These are phyloP conservation scores for Trichoderma oligosporum DNA, from an alignment of 2,329 filamentous ascomycete genomes.

Conservation along the genomic window DNA sequence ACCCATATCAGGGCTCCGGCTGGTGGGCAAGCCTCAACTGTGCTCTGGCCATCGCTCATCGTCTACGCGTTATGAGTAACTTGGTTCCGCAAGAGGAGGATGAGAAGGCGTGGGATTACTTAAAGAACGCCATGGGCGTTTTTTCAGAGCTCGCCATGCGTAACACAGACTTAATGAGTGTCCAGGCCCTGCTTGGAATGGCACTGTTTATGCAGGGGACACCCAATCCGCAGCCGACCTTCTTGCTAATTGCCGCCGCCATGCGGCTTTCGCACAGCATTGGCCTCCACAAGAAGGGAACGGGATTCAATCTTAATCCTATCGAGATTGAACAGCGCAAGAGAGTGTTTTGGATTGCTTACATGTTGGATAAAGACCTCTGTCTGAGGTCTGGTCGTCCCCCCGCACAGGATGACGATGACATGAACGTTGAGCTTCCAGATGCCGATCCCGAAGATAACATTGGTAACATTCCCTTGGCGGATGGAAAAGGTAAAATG, in stretches of 20 bases:
- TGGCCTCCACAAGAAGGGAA: conserved; percentile 88
- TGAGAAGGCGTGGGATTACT: conserved; percentile 87
- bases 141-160: conserved; percentile 91
- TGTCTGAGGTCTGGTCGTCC: conserved; percentile 58
- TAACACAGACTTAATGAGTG: conserved; percentile 90
- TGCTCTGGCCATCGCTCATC: conserved; percentile 85
- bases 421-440: conserved; percentile 94
- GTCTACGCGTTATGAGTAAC: conserved; percentile 92
- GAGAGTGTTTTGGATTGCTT: conserved; percentile 63
- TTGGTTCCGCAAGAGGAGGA: conserved; percentile 87
- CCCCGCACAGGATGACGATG: conserved; percentile 60
- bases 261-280: conserved; percentile 91
- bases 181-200: conserved; percentile 92
- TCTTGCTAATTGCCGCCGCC: conserved; percentile 84
- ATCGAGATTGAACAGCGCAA: conserved; percentile 88
- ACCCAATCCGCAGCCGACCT: conserved; percentile 91
- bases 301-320: conserved; percentile 87
- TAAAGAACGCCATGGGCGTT: conserved; percentile 95
- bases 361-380: conserved; percentile 62
- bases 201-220: conserved; percentile 93
- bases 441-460: conserved; percentile 88
- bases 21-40: conserved; percentile 99
- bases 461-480: conserved; percentile 87
- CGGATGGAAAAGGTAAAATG: conserved; percentile 85
- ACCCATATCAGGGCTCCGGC: conserved; percentile 90